Conservation (phyloP, 257 asterid genomes). For the Fraxinus pennsylvanica region DNA sequence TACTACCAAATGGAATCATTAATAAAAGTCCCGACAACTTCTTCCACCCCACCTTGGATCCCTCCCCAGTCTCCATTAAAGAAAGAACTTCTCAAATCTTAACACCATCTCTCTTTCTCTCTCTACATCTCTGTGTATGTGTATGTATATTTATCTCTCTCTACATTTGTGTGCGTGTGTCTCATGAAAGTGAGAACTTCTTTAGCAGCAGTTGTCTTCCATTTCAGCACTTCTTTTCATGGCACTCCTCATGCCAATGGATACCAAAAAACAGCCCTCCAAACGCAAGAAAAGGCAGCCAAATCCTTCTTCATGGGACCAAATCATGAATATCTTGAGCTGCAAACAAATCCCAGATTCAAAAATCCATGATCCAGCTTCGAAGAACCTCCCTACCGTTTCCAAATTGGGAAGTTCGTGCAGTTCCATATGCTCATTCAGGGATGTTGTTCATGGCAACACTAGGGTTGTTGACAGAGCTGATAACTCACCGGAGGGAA, state of each 20-base stretch:
- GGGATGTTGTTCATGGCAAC: slow-evolving; percentile 66
- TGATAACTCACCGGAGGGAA: slow-evolving; percentile 76
- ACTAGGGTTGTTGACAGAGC: slow-evolving; percentile 78
- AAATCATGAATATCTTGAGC: slow-evolving; percentile 70
- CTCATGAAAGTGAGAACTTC: slow-evolving; percentile 36
- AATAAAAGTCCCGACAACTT: background rate
- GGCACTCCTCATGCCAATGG: slow-evolving; percentile 51
- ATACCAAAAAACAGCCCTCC: slow-evolving; percentile 14
- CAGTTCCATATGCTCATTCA: slow-evolving; percentile 61
- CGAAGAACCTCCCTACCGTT: slow-evolving; percentile 25
- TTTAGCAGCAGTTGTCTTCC: slow-evolving; percentile 34
- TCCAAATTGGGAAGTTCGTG: slow-evolving; percentile 41
- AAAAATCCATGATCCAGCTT: slow-evolving; percentile 62
- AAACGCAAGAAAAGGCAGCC: slow-evolving; percentile 48
- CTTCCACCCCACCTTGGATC: slow-evolving; percentile 47
- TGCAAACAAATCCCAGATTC: slow-evolving; percentile 69
- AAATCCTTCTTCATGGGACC: slow-evolving; percentile 73
- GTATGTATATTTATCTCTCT: background rate
- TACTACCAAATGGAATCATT: background rate
- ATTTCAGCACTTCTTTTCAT: slow-evolving; percentile 52
- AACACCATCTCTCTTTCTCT: slow-evolving; percentile 29
- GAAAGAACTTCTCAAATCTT: slow-evolving; percentile 32
- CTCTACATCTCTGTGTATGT: slow-evolving; percentile 4
- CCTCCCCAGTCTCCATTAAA: slow-evolving; percentile 49
- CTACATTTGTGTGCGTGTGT: background rate